Conservation (phyloP, 2,329 filamentous ascomycete species). For the Exophiala sp. region DNA sequence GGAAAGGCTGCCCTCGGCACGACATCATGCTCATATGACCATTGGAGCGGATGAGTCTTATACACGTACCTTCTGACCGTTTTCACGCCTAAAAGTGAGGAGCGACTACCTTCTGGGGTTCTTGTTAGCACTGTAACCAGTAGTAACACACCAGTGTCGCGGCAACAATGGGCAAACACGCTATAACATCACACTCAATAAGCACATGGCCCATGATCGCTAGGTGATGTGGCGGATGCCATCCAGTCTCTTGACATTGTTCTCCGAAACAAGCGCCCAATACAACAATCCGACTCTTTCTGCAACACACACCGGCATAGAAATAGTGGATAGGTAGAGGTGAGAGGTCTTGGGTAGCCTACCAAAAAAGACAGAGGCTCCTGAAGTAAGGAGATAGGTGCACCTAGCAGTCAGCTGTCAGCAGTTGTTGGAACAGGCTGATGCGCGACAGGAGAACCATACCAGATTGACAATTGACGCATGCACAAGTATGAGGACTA, state of each 20-base stretch:
- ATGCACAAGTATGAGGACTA: not conserved
- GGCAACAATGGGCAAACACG: not conserved
- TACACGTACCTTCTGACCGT: constrained; percentile 15
- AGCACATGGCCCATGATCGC: too few species aligned
- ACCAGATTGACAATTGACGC: not conserved
- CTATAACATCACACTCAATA: not conserved
- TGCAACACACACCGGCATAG: too few species aligned
- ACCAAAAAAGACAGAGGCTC: not conserved
- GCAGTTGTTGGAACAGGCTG: not conserved
- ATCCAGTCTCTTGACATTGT: constrained; percentile 2
- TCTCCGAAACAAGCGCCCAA: not conserved
- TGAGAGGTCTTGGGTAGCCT: not conserved
- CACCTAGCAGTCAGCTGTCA: not conserved
- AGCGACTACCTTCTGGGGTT: not conserved
- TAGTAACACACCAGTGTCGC: not conserved
- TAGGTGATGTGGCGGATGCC: not conserved
- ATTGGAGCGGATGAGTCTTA: not conserved
- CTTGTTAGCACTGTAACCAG: constrained; percentile 1
- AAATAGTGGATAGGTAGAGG: not conserved
- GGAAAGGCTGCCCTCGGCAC: constrained; percentile 7
- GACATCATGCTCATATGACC: constrained; percentile 4
- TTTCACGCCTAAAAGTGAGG: not conserved
- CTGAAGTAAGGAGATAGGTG: not conserved
- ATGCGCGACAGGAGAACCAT: not conserved
- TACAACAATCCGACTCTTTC: not conserved